These are phyloP conservation scores for Solanum paucissectum DNA, from an alignment of 257 asterid genomes.

Conservation along the genomic window DNA sequence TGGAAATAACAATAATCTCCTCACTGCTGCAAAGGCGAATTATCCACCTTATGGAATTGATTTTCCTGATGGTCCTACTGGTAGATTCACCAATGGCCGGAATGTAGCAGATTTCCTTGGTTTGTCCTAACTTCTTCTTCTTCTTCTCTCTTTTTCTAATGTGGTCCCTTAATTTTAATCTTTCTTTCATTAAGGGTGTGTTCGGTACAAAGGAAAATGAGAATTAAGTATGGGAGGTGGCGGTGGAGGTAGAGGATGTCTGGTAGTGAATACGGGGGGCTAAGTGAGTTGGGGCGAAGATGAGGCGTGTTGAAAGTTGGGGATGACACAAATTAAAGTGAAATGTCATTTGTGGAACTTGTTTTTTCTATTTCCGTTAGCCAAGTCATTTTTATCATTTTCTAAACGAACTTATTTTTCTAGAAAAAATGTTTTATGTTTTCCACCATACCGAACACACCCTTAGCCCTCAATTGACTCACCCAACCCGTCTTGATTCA, in stretches of 20 bases:
- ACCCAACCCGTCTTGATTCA: too few relatives aligned
- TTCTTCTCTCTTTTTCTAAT: not conserved
- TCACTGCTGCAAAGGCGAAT: conserved; percentile 6
- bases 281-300: not conserved
- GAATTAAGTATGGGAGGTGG: too few relatives aligned
- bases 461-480: too few relatives aligned
- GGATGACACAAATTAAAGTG: rapidly evolving
- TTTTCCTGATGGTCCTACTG: conserved; percentile 29
- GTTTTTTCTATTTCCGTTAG: not conserved
- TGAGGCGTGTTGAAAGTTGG: not conserved
- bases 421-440: too few relatives aligned
- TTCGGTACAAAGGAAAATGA: too few relatives aligned
- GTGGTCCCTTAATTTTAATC: not conserved
- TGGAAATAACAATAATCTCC: conserved; percentile 26
- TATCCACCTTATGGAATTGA: conserved; percentile 33
- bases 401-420: too few relatives aligned
- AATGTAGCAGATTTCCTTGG: conserved; percentile 26
- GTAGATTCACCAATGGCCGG: conserved; percentile 33
- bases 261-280: not conserved
- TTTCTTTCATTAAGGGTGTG: not conserved
- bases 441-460: too few relatives aligned
- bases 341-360: not conserved
- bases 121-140: not conserved
- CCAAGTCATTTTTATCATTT: too few relatives aligned
- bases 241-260: not conserved